phyloP scores from a whole-genome alignment of 2,329 filamentous ascomycete genomes.

The Claviceps spartinae region DNA sequence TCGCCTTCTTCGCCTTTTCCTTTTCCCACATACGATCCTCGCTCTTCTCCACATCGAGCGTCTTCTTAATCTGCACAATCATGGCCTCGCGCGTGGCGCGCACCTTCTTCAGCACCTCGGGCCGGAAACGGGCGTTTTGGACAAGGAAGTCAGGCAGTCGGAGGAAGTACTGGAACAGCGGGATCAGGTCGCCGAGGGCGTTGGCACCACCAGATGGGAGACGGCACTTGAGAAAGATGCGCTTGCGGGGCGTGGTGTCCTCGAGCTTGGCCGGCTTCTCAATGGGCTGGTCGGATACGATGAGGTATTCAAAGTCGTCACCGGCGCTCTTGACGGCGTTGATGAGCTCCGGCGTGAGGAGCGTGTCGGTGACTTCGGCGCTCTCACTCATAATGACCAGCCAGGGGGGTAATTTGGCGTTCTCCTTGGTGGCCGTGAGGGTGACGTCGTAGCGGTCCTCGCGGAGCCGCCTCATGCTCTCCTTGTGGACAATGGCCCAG shows the following conservation, averaged over 20 bases:
- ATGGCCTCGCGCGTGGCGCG: slow-evolving; percentile 67
- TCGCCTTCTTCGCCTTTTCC: slow-evolving; percentile 71
- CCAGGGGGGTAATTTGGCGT: slow-evolving; percentile 79
- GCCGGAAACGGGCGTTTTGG: slow-evolving; percentile 67
- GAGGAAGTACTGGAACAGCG: slow-evolving; percentile 70
- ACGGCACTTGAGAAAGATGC: slow-evolving; percentile 65
- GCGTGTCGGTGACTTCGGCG: slow-evolving; percentile 77
- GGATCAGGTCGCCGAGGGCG: slow-evolving; percentile 51
- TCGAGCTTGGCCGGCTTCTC: slow-evolving; percentile 78
- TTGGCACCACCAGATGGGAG: slow-evolving; percentile 41
- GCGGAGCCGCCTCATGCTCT: slow-evolving; percentile 75
- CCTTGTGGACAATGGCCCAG: slow-evolving; percentile 92
- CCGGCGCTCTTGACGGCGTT: slow-evolving; percentile 67
- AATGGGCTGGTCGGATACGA: slow-evolving; percentile 77
- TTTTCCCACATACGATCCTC: slow-evolving; percentile 62
- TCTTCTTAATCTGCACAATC: slow-evolving; percentile 64
- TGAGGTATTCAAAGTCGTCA: slow-evolving; percentile 67
- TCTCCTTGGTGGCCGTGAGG: slow-evolving; percentile 85
- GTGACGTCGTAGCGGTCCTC: slow-evolving; percentile 92
- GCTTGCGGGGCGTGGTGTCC: slow-evolving; percentile 75
- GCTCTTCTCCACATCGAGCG: slow-evolving; percentile 65
- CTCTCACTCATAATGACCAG: slow-evolving; percentile 92
- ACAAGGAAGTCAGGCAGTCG: slow-evolving; percentile 75
- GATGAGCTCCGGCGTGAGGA: slow-evolving; percentile 80
- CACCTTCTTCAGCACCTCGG: slow-evolving; percentile 79